A percentile compares a stretch with the other conserved stretches of the same genome.
phyloP scores from a whole-genome alignment of 306 rosid species.

The Vigna nakashimae region DNA sequence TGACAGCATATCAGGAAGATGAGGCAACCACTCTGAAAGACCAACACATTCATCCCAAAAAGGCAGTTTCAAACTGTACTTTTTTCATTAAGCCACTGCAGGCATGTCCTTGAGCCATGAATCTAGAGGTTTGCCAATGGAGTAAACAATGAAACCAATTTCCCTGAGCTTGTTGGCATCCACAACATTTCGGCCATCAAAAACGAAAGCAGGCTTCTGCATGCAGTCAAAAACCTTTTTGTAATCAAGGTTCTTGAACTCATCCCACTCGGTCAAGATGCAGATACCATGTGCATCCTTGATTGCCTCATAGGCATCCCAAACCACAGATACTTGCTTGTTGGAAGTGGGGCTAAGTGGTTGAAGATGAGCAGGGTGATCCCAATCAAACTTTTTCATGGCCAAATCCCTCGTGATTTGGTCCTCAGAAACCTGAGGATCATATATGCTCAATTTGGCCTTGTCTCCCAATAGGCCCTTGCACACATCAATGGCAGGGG shows the following conservation, averaged over 20 bases:
- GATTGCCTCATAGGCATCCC: slow-evolving; percentile 76
- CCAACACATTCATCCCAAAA: slow-evolving; percentile 25
- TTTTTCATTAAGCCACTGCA: slow-evolving; percentile 67
- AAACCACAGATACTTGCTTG: slow-evolving; percentile 67
- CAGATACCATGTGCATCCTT: slow-evolving; percentile 82
- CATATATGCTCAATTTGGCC: slow-evolving; percentile 79
- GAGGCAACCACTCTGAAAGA: slow-evolving; percentile 42
- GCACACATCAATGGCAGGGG: slow-evolving; percentile 90
- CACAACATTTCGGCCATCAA: slow-evolving; percentile 75
- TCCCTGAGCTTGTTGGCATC: slow-evolving; percentile 72
- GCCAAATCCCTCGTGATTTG: slow-evolving; percentile 77
- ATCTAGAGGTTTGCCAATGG: slow-evolving; percentile 86
- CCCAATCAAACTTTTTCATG: slow-evolving; percentile 93
- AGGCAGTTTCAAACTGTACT: slow-evolving; percentile 26
- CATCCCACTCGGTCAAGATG: slow-evolving; percentile 84
- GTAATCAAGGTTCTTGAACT: slow-evolving; percentile 77
- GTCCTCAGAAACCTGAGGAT: slow-evolving; percentile 80
- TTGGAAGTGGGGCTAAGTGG: slow-evolving; percentile 69
- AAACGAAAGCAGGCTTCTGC: slow-evolving; percentile 90
- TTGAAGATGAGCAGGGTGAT: slow-evolving; percentile 83
- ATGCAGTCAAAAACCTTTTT: slow-evolving; percentile 66
- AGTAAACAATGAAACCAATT: slow-evolving; percentile 82
- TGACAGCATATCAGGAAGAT: slow-evolving; percentile 36
- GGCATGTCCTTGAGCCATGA: slow-evolving; percentile 96
- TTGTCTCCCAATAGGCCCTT: slow-evolving; percentile 81